Percentiles rank a stretch among this genome's conserved stretches.
Conservation (phyloP, 2,329 filamentous ascomycete species). For the Cladosporium sp. region DNA sequence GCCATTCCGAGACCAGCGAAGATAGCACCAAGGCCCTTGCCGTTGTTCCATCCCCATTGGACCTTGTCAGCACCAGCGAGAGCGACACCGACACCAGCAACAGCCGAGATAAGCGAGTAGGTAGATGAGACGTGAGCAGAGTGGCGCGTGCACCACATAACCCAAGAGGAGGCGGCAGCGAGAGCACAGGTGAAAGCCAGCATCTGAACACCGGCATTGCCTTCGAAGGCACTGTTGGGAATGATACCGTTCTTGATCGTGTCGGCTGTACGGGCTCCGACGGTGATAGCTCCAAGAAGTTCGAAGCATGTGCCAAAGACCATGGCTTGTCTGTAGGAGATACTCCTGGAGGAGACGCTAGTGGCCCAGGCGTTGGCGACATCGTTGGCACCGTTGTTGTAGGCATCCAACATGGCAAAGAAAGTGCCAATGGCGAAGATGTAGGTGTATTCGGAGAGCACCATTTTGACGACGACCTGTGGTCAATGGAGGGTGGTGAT, state of each 20-base stretch:
- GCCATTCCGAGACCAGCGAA: slow-evolving; percentile 51
- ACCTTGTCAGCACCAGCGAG: slow-evolving; percentile 49
- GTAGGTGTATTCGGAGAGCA: slow-evolving; percentile 60
- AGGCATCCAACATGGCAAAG: slow-evolving; percentile 67
- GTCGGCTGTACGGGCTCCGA: slow-evolving; percentile 58
- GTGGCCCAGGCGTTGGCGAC: slow-evolving; percentile 59
- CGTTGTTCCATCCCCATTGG: slow-evolving; percentile 47
- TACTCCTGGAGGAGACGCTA: slow-evolving; percentile 53
- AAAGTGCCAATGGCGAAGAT: slow-evolving; percentile 65
- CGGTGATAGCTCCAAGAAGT: slow-evolving; percentile 55
- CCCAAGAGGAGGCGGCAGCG: slow-evolving; percentile 54
- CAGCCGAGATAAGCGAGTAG: slow-evolving; percentile 61
- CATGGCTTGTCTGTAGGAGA: slow-evolving; percentile 56
- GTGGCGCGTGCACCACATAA: slow-evolving; percentile 58
- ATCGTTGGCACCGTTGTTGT: slow-evolving; percentile 62
- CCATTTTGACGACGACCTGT: slow-evolving; percentile 32
- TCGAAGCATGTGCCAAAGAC: slow-evolving; percentile 53
- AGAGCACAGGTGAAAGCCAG: slow-evolving; percentile 50
- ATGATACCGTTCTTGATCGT: slow-evolving; percentile 65
- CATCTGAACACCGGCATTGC: slow-evolving; percentile 48
- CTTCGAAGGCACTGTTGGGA: slow-evolving; percentile 49
- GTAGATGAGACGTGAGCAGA: slow-evolving; percentile 64
- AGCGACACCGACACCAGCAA: slow-evolving; percentile 62
- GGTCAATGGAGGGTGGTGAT: slow-evolving; percentile 3
- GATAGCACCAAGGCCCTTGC: slow-evolving; percentile 49